A percentile compares a stretch with the other conserved stretches of the same genome.
These are phyloP conservation scores for Tetrapisispora nanseiensis DNA, from an alignment of 805 yeast genomes.

Conservation along the genomic window DNA sequence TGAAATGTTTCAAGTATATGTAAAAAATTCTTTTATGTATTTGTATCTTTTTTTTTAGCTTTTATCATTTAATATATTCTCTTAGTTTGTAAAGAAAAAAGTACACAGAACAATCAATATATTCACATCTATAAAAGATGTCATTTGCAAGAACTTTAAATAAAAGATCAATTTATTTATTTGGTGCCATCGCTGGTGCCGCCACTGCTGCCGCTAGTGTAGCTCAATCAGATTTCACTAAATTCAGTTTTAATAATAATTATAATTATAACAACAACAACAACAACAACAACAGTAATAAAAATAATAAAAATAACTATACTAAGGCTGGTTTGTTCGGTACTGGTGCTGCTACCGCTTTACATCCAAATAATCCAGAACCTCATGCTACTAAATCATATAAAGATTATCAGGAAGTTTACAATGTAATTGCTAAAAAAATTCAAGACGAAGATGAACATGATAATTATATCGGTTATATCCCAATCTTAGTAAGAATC, in stretches of 20 bases:
- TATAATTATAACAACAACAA: slow-evolving; percentile 10
- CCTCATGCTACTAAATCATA: slow-evolving; percentile 21
- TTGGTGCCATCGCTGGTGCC: slow-evolving; percentile 27
- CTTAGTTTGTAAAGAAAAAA: no score
- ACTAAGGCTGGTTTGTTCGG: slow-evolving; percentile 18
- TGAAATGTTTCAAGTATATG: no score
- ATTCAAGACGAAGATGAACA: slow-evolving; percentile 46
- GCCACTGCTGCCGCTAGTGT: slow-evolving; percentile 26
- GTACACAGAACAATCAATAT: background rate
- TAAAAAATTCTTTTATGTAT: background rate
- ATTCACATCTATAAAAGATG: slow-evolving; percentile 5
- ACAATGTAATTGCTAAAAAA: slow-evolving; percentile 61
- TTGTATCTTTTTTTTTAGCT: no score
- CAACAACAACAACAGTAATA: slow-evolving; percentile 5
- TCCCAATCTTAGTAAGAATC: slow-evolving; percentile 68
- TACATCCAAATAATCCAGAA: slow-evolving; percentile 25
- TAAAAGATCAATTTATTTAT: slow-evolving; percentile 15
- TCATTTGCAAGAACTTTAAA: slow-evolving; percentile 14
- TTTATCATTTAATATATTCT: no score
- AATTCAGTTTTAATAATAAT: slow-evolving; percentile 8
- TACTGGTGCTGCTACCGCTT: slow-evolving; percentile 30
- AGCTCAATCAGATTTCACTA: slow-evolving; percentile 1
- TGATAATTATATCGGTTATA: slow-evolving; percentile 60
- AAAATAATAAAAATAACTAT: slow-evolving; percentile 16
- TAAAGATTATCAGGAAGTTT: slow-evolving; percentile 55